Evolutionary conservation across 192 early-diverging fungal species (phyloP), one percentile per base, ranked within the genome.

Genomic region (Gigaspora rosea): DNA sequence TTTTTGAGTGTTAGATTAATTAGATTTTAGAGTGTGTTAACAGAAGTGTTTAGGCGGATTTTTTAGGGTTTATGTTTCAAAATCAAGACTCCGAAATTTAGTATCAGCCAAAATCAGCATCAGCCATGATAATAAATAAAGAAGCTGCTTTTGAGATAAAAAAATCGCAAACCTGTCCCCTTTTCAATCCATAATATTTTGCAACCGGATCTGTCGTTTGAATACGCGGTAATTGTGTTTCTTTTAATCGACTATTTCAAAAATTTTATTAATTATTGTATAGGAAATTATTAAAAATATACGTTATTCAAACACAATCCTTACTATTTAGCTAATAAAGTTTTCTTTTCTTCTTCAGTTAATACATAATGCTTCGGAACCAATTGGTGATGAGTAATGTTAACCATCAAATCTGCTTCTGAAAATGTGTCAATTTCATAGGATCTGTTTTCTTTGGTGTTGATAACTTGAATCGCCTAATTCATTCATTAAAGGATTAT

Each of bases 301-400:
- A n/a, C n/a, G n/a, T n/a, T n/a, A n/a, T n/a, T n/a, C n/a, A n/a
- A n/a, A n/a, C n/a, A n/a, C n/a, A n/a, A n/a, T n/a, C n/a, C 90
- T 84, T 89, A 95, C 94, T 99, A 99, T 86, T 95, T 79, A 79
- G 91, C 87, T 71, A 99, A 83, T 66, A 99, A 88, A 20, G 92
- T 92, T 81, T 90, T 88, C 87, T 98, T 99, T 81, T 97, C 96
- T 78, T 94, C 95, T 27, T 89, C 84, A 0, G 86, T 82, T 20
- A 99, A 81, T 11, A 99, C 91, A 76, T 90, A 90, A 82, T 99
- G 98, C 78, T 92, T 89, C 3, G 98, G 98, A n/a, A 99, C 98
- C 46, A 99, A 85, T 57, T 90, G 88, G 78, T 99, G 98, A 71
- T 95, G 86, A 47, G 98, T 99, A 73, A 99, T 99, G 82, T 99